Percentiles rank a stretch among this genome's conserved stretches.
These are phyloP conservation scores for Geotrichum europaeum DNA, from an alignment of 1,139 yeast genomes.

Conservation along the genomic window DNA sequence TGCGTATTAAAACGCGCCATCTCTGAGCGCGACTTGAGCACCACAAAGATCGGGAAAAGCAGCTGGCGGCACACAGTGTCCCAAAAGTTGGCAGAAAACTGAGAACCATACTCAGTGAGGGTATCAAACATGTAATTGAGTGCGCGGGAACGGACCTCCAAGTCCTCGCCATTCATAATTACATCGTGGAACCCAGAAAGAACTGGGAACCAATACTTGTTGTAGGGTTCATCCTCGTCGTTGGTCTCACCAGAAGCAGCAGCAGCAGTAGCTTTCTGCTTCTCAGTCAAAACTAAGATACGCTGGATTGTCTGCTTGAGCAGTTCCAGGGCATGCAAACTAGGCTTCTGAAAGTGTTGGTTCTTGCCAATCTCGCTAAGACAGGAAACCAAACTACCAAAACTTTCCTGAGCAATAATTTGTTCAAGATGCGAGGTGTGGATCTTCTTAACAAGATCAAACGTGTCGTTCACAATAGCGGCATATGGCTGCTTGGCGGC, in stretches of 20 bases:
- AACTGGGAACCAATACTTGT: slow-evolving; percentile 69
- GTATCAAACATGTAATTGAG: slow-evolving; percentile 76
- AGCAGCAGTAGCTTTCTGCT: neutral
- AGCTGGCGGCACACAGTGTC: slow-evolving; percentile 67
- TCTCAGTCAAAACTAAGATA: slow-evolving; percentile 15
- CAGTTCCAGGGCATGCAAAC: slow-evolving; percentile 76
- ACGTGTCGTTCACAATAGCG: slow-evolving; percentile 56
- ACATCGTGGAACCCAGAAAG: slow-evolving; percentile 78
- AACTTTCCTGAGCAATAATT: slow-evolving; percentile 68
- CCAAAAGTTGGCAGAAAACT: slow-evolving; percentile 77
- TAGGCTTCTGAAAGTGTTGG: slow-evolving; percentile 69
- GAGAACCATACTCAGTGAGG: slow-evolving; percentile 69
- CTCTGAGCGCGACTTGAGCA: slow-evolving; percentile 72
- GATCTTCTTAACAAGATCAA: slow-evolving; percentile 57
- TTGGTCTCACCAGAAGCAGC: slow-evolving; percentile 12
- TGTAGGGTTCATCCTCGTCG: slow-evolving; percentile 36
- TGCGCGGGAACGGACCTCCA: slow-evolving; percentile 90
- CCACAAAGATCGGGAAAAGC: slow-evolving; percentile 84
- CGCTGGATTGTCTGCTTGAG: slow-evolving; percentile 45
- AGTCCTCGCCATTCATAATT: slow-evolving; percentile 87
- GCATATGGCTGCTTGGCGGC: slow-evolving; percentile 50
- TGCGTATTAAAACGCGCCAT: slow-evolving; percentile 57
- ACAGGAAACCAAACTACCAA: slow-evolving; percentile 66
- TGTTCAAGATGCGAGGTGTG: slow-evolving; percentile 56
- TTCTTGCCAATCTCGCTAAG: slow-evolving; percentile 80